phyloP scores from a whole-genome alignment of 208 protist genomes.

The Trypanosoma conorhini region DNA sequence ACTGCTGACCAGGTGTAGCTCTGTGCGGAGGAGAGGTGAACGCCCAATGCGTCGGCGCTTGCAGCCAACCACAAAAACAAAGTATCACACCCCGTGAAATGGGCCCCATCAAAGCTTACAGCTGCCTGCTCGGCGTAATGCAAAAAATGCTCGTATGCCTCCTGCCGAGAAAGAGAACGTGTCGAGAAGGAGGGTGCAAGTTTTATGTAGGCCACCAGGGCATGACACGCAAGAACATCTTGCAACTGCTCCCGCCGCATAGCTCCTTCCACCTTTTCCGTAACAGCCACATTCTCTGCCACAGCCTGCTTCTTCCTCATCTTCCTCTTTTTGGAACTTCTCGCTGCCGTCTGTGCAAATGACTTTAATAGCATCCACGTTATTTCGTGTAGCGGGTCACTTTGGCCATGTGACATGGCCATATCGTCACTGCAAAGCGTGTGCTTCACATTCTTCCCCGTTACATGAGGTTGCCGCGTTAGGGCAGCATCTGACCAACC shows the following conservation, averaged over 20 bases:
- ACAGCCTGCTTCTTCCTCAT: neutral
- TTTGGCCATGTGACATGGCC: neutral
- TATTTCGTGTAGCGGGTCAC: neutral
- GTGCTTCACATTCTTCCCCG: neutral
- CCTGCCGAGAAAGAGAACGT: neutral
- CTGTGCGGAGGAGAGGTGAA: conserved; percentile 5
- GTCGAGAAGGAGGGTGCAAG: conserved; percentile 8
- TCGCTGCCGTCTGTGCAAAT: conserved; percentile 2
- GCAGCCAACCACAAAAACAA: conserved; percentile 32
- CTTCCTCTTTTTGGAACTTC: neutral
- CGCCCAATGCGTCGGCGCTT: conserved; percentile 7
- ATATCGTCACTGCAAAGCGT: neutral
- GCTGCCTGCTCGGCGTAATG: neutral
- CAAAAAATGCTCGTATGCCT: conserved; percentile 17
- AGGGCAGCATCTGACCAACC: conserved; percentile 10
- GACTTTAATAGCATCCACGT: conserved; percentile 13
- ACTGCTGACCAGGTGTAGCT: conserved; percentile 2
- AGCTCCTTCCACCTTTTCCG: neutral
- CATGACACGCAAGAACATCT: conserved; percentile 19
- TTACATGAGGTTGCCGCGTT: neutral
- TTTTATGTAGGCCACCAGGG: conserved; percentile 23
- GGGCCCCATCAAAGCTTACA: neutral
- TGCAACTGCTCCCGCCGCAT: conserved; percentile 4
- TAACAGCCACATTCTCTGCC: neutral
- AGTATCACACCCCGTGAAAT: conserved; percentile 19